These are phyloP conservation scores for Erysiphe neolycopersici DNA, from an alignment of 2,329 filamentous ascomycete species.

Conservation along the genomic window DNA sequence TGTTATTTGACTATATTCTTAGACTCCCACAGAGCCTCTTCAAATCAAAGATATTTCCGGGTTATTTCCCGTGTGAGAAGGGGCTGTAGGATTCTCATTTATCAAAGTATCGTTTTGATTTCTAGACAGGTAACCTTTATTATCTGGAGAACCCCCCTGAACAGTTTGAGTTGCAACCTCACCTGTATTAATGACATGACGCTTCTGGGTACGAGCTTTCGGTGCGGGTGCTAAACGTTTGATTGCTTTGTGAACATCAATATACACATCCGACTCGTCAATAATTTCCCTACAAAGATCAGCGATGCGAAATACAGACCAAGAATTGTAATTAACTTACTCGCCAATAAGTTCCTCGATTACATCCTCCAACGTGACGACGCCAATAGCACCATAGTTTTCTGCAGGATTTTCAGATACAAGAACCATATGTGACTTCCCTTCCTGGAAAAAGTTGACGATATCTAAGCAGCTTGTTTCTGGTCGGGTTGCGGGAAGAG, in stretches of 20 bases:
- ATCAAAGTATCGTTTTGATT: slow-evolving; percentile 2
- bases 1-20: slow-evolving; percentile 24
- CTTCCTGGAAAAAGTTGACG: slow-evolving; percentile 98
- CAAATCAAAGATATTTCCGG: slow-evolving; percentile 28
- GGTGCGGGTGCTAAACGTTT: slow-evolving; percentile 36
- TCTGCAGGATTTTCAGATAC: slow-evolving; percentile 81
- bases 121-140: slow-evolving; percentile 6
- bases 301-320: slow-evolving; percentile 5
- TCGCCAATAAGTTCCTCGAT: slow-evolving; percentile 98
- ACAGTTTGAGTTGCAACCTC: slow-evolving; percentile 11
- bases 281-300: slow-evolving; percentile 54
- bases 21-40: slow-evolving; percentile 25
- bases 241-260: slow-evolving; percentile 96
- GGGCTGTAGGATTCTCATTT: slow-evolving; percentile 3
- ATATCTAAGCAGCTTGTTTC: slow-evolving; percentile 96
- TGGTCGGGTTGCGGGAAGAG: slow-evolving; percentile 76
- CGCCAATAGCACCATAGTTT: slow-evolving; percentile 67
- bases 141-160: slow-evolving; percentile 16
- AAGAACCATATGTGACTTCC: slow-evolving; percentile 95
- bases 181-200: slow-evolving; percentile 22
- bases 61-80: slow-evolving; percentile 8
- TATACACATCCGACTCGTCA: slow-evolving; percentile 93
- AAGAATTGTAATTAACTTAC: slow-evolving; percentile 24
- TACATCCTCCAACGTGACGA: slow-evolving; percentile 90
- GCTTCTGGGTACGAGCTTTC: slow-evolving; percentile 38